phyloP scores from a whole-genome alignment of 139 green algal genomes.

The Pedinophyceae sp. region DNA sequence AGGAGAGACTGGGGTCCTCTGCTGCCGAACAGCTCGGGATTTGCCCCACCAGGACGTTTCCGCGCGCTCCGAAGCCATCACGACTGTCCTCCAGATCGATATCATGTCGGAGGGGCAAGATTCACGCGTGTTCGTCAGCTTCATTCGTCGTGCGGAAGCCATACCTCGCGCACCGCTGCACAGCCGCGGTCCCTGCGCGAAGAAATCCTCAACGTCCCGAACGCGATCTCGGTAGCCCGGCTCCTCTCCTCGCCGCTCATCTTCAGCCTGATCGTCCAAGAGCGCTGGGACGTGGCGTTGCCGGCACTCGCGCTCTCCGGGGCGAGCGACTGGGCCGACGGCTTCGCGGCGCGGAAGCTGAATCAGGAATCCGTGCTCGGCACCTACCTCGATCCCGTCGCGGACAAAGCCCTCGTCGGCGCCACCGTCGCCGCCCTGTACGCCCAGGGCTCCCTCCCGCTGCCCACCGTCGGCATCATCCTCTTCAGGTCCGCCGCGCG shows the following conservation, averaged over 20 bases:
- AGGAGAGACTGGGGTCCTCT: too few species aligned
- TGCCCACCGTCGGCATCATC: too few species aligned
- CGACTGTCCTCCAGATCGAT: too few species aligned
- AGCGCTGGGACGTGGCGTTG: not conserved
- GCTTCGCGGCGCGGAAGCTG: conserved; percentile 38
- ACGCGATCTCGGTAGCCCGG: conserved; percentile 26
- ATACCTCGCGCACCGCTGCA: too few species aligned
- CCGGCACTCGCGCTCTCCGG: conserved; percentile 7
- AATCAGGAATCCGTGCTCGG: conserved; percentile 48
- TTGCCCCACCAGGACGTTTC: too few species aligned
- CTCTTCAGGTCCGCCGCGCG: too few species aligned
- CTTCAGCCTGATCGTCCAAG: conserved; percentile 20
- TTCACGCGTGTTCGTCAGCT: too few species aligned
- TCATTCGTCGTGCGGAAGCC: too few species aligned
- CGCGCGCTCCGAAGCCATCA: too few species aligned
- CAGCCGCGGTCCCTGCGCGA: conserved; percentile 19
- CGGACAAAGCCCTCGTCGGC: conserved; percentile 62
- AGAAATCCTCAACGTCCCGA: conserved; percentile 29
- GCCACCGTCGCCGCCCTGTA: conserved; percentile 9
- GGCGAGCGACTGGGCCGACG: conserved; percentile 65
- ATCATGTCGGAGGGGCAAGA: too few species aligned
- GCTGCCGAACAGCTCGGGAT: too few species aligned
- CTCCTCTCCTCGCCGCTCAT: conserved; percentile 31
- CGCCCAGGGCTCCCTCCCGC: too few species aligned
- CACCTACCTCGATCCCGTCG: conserved; percentile 73